Percentiles rank a stretch among this genome's conserved stretches.
These are phyloP conservation scores for Filosporella fistucella DNA, from an alignment of 495 filamentous ascomycete genomes.

Conservation along the genomic window DNA sequence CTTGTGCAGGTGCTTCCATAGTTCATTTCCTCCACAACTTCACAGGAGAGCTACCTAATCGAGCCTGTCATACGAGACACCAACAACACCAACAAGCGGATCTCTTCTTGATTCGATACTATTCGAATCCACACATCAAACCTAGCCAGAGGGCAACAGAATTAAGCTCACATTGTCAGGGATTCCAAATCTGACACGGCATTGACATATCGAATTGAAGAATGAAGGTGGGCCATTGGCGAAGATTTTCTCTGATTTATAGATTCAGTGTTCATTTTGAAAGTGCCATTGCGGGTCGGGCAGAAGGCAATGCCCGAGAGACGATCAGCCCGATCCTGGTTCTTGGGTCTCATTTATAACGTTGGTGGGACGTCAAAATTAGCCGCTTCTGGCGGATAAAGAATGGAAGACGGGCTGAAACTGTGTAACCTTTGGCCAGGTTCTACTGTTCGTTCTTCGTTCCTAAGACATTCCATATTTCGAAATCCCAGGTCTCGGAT, in stretches of 20 bases:
- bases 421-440: background rate
- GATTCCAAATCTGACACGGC: too few species aligned
- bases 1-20: constrained; percentile 7
- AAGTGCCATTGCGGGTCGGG: constrained; percentile 16
- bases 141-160: too few species aligned
- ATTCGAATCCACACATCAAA: too few species aligned
- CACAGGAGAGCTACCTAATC: background rate
- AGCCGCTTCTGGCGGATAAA: constrained; percentile 12
- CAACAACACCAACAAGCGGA: too few species aligned
- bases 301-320: constrained; percentile 16
- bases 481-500: constrained; percentile 1
- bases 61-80: constrained; percentile 8
- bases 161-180: too few species aligned
- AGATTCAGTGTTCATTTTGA: too few species aligned
- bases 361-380: constrained; percentile 10
- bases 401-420: constrained; percentile 1
- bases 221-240: too few species aligned
- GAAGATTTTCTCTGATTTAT: too few species aligned
- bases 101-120: too few species aligned
- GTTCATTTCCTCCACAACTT: background rate
- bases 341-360: constrained; percentile 3
- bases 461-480: constrained; percentile 11
- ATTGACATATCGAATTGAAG: too few species aligned
- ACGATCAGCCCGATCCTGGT: constrained; percentile 18
- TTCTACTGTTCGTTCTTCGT: constrained; percentile 6